phyloP scores from a whole-genome alignment of 176 grass and related monocot species.

The Juncus effusus region DNA sequence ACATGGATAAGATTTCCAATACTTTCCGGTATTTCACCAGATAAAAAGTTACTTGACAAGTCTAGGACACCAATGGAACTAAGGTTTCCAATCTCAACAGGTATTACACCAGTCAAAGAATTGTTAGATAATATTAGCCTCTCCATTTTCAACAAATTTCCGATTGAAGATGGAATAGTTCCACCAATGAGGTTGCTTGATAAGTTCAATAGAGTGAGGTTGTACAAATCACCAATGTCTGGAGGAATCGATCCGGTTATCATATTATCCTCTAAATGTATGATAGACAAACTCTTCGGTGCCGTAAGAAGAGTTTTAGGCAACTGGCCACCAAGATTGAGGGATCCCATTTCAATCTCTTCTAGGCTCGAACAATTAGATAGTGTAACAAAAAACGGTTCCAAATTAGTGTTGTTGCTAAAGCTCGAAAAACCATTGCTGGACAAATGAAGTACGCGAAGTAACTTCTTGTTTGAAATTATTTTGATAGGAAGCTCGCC shows the following conservation, averaged over 20 bases:
- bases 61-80: slow-evolving; percentile 44
- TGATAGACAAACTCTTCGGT: slow-evolving; percentile 18
- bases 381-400: slow-evolving; percentile 60
- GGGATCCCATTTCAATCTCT: slow-evolving; percentile 44
- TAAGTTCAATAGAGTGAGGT: slow-evolving; percentile 65
- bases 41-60: slow-evolving; percentile 48
- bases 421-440: slow-evolving; percentile 45
- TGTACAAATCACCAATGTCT: slow-evolving; percentile 45
- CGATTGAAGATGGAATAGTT: slow-evolving; percentile 51
- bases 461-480: slow-evolving; percentile 1
- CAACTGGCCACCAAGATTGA: slow-evolving; percentile 47
- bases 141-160: slow-evolving; percentile 33
- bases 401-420: slow-evolving; percentile 53
- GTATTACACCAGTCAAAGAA: slow-evolving; percentile 38
- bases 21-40: slow-evolving; percentile 44
- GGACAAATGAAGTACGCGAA: slow-evolving; percentile 52
- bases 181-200: slow-evolving; percentile 62
- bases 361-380: slow-evolving; percentile 43
- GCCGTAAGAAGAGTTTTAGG: slow-evolving; percentile 27
- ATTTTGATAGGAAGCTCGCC: slow-evolving; percentile 49
- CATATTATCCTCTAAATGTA: slow-evolving; percentile 54
- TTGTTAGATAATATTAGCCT: slow-evolving; percentile 52
- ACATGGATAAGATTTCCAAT: slow-evolving; percentile 41
- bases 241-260: slow-evolving; percentile 60
- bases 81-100: slow-evolving; percentile 45